These are phyloP conservation scores for Cordyceps tenuipes DNA, from an alignment of 2,329 filamentous ascomycete genomes.

Conservation along the genomic window DNA sequence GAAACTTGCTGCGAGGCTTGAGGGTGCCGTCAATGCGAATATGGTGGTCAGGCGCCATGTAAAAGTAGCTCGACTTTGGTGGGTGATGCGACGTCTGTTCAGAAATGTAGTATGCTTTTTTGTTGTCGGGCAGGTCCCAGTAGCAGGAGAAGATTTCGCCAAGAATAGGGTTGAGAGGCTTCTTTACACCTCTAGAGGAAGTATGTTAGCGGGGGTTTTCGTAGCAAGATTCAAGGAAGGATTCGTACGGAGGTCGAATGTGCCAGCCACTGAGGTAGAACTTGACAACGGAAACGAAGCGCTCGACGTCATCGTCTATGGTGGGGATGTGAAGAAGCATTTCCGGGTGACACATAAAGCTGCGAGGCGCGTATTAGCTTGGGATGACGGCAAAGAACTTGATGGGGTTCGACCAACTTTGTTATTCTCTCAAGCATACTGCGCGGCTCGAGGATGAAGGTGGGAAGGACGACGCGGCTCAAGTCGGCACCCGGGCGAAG, in stretches of 20 bases:
- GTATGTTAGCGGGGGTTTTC: not conserved
- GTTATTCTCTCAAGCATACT: slow-evolving; percentile 99
- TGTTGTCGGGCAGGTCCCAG: slow-evolving; percentile 83
- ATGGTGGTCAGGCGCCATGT: slow-evolving; percentile 87
- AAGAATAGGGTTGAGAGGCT: slow-evolving; percentile 91
- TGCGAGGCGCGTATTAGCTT: slow-evolving; percentile 29
- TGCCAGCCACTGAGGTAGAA: slow-evolving; percentile 99
- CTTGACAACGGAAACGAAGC: slow-evolving; percentile 92
- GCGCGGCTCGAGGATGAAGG: slow-evolving; percentile 93
- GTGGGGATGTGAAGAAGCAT: slow-evolving; percentile 80
- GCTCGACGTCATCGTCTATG: slow-evolving; percentile 79
- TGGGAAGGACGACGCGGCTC: slow-evolving; percentile 87
- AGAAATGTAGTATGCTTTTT: slow-evolving; percentile 87
- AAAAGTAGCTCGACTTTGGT: slow-evolving; percentile 98
- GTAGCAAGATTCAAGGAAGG: not conserved
- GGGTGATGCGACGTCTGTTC: slow-evolving; percentile 98
- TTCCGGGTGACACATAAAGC: slow-evolving; percentile 99
- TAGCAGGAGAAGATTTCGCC: slow-evolving; percentile 93
- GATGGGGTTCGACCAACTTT: slow-evolving; percentile 50
- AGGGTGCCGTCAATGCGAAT: slow-evolving; percentile 93
- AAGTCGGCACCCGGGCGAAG: slow-evolving; percentile 90
- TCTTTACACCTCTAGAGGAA: slow-evolving; percentile 77
- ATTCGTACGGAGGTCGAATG: slow-evolving; percentile 83
- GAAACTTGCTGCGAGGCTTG: slow-evolving; percentile 88
- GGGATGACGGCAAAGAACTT: slow-evolving; percentile 7